Evolutionary conservation across 805 yeast species (phyloP), one percentile per base, ranked within the genome.

Genomic region (Ogataea wickerhamii): DNA sequence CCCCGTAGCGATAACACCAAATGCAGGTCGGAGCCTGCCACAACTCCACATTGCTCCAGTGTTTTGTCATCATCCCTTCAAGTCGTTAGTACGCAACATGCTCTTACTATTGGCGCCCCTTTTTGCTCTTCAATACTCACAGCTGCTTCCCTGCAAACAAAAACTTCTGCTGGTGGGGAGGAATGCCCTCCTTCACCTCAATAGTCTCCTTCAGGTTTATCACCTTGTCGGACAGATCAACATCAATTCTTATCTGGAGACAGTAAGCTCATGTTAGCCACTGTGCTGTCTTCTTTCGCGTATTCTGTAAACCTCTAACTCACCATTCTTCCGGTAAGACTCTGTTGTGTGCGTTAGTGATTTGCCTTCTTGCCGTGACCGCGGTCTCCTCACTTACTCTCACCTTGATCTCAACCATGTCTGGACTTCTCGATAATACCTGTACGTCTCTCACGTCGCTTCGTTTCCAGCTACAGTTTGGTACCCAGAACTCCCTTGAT

Each of bases 171-270:
- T 91, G 98, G 21, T 85, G 79, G 8, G 98, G 97, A 2, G 98
- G 96, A 39, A 91, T 91, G 2, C 98, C 98, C 60, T 91, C 98
- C 53, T 87, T 87, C 56, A 91, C 96, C 61, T 93, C 98, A 67
- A 91, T 78, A 58, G 83, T 76, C 58, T 91, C 97, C 63, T 91
- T 91, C 63, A 91, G 79, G 34, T 82, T 76, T 28, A 56, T 52
- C 50, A 75, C 80, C 57, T 71, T 76, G 53, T 82, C 88, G 6
- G 71, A 53, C 33, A 86, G 76, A 49, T 82, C 89, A 27, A 84
- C 76, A 49, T 82, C 87, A 44, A 84, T 76, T 42, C 83, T 77
- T 53, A 83, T 83, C 76, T 74, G 36, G 10, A 12, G 12, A n/a
- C n/a, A n/a, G n/a, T n/a, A n/a, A n/a, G n/a, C n/a, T n/a, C n/a